phyloP scores from a whole-genome alignment of 2,329 filamentous ascomycete genomes.

The Neophaeococcomyces aloes region DNA sequence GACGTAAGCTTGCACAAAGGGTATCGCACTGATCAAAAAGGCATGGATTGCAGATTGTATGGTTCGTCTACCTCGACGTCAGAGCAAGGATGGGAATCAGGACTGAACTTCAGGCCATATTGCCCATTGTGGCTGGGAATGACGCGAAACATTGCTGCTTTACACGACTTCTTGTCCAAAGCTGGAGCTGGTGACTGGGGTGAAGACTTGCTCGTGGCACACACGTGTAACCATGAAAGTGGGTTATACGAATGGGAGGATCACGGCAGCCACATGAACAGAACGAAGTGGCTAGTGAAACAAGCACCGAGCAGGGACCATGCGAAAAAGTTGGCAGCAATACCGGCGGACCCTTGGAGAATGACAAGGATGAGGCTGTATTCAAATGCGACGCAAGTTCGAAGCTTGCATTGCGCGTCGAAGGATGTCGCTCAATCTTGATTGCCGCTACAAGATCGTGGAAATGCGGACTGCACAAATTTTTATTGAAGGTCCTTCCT shows the following conservation, averaged over 20 bases:
- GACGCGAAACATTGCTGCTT: constrained; percentile 20
- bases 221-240: constrained; percentile 1
- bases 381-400: not conserved
- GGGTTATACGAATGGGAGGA: not conserved
- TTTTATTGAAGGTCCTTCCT: no score
- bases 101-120: constrained; percentile 7
- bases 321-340: not conserved
- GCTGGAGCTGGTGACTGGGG: not conserved
- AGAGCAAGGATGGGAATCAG: constrained; percentile 9
- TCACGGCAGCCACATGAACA: not conserved
- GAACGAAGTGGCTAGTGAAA: constrained; percentile 5
- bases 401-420: no score
- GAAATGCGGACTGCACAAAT: no score
- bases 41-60: not conserved
- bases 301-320: not conserved
- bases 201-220: not conserved
- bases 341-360: not conserved
- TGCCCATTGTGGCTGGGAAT: constrained; percentile 10
- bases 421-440: no score
- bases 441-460: no score
- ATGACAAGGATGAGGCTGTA: not conserved
- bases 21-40: constrained; percentile 3
- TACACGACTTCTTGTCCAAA: constrained; percentile 4
- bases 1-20: constrained; percentile 15
- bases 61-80: constrained; percentile 16